A percentile compares a stretch with the other conserved stretches of the same genome.
phyloP scores from a whole-genome alignment of 192 early-diverging fungal genomes.

The Physocladia obscura region DNA sequence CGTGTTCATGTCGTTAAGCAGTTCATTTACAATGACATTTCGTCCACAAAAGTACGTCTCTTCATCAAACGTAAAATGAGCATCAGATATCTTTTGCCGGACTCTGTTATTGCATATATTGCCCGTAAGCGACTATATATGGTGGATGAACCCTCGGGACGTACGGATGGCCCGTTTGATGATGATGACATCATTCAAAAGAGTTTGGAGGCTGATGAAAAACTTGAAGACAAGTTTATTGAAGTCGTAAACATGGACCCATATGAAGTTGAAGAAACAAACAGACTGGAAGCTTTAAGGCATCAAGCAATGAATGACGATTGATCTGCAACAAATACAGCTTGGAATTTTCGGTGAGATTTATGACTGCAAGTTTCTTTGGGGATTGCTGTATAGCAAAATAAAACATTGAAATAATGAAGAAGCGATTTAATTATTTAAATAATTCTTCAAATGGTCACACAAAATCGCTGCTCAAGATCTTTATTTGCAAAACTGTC shows the following conservation, averaged over 20 bases:
- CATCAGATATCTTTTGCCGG: conserved; percentile 91
- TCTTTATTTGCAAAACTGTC: no score
- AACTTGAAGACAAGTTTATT: conserved; percentile 1
- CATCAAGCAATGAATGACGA: background rate
- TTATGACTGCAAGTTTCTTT: no score
- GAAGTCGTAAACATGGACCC: background rate
- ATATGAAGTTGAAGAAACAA: background rate
- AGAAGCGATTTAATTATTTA: no score
- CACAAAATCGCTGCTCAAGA: no score
- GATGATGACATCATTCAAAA: background rate
- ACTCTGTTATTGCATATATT: conserved; percentile 90
- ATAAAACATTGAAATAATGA: no score
- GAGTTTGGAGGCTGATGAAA: conserved; percentile 1
- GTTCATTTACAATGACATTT: conserved; percentile 96
- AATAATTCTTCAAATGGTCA: no score
- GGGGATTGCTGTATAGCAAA: no score
- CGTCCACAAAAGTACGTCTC: conserved; percentile 92
- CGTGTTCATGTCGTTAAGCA: conserved; percentile 89
- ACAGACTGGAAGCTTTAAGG: background rate
- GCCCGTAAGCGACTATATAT: conserved; percentile 72
- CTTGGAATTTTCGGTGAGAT: background rate
- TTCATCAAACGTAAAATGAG: conserved; percentile 93
- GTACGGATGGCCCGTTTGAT: conserved; percentile 29
- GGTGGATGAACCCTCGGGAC: conserved; percentile 25
- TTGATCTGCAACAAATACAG: background rate